Conservation (phyloP, 2,329 filamentous ascomycete genomes). For the Ustulina deusta region DNA sequence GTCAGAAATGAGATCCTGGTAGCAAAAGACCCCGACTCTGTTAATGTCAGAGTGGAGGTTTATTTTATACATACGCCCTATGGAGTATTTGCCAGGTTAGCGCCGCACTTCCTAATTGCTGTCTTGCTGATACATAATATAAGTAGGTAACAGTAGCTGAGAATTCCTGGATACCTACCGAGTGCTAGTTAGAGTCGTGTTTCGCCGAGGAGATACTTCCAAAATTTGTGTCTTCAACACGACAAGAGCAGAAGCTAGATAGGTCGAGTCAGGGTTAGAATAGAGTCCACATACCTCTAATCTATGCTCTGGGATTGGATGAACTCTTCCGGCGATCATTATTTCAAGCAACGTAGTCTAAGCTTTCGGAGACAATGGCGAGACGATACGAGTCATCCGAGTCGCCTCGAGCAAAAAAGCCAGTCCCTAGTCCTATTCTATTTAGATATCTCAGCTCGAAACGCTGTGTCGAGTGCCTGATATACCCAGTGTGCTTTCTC, state of each 20-base stretch:
- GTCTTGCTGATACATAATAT: background rate
- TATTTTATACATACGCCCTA: background rate
- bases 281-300: conserved; percentile 2
- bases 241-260: background rate
- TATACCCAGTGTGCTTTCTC: background rate
- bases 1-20: background rate
- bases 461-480: background rate
- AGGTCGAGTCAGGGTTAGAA: conserved; percentile 6
- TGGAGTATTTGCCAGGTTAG: background rate
- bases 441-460: background rate
- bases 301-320: background rate
- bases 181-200: background rate
- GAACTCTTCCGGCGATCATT: background rate
- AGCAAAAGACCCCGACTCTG: background rate
- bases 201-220: background rate
- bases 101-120: background rate
- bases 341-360: background rate
- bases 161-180: background rate
- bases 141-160: background rate
- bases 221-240: background rate
- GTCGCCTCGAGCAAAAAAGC: background rate
- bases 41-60: background rate
- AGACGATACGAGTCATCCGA: background rate
- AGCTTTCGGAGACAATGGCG: background rate
- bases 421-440: background rate